Percentiles rank a stretch among this genome's conserved stretches.
phyloP scores from a whole-genome alignment of 73 alveolate species.

The Paramecium tetraurelia region DNA sequence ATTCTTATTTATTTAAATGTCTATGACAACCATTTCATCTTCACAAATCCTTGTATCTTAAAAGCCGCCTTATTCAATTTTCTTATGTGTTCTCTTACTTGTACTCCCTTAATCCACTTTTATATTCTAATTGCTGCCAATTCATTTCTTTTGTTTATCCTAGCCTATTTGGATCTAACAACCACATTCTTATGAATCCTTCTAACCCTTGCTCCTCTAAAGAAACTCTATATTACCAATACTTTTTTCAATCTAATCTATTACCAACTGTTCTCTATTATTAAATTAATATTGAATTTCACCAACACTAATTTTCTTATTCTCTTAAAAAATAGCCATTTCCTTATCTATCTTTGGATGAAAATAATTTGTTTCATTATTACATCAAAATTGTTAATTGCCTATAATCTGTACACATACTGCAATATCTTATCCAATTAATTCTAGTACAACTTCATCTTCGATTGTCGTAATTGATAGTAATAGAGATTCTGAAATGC shows the following conservation, averaged over 20 bases:
- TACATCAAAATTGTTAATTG: neutral
- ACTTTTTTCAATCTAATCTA: slow-evolving; percentile 47
- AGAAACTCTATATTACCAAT: slow-evolving; percentile 60
- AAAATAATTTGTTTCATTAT: neutral
- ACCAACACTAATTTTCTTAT: slow-evolving; percentile 35
- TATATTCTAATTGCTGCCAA: neutral
- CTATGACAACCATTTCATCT: slow-evolving; percentile 66
- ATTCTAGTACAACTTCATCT: neutral
- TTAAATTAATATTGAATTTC: neutral
- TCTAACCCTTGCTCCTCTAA: slow-evolving; percentile 71
- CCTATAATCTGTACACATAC: neutral
- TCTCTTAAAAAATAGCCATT: neutral
- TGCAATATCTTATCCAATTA: neutral
- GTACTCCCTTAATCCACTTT: slow-evolving; percentile 50
- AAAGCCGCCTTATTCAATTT: slow-evolving; percentile 56
- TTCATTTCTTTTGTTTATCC: neutral
- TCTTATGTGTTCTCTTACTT: slow-evolving; percentile 63
- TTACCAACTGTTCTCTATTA: slow-evolving; percentile 60
- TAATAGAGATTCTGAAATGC: neutral
- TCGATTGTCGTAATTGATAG: neutral
- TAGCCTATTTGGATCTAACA: slow-evolving; percentile 60
- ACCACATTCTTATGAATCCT: slow-evolving; percentile 50
- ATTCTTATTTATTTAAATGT: slow-evolving; percentile 52
- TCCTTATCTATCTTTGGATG: neutral
- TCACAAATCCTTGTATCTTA: slow-evolving; percentile 67